Base-by-base conservation (phyloP, 192 early-diverging fungal genomes). In the Allomyces macrogynus region DNA sequence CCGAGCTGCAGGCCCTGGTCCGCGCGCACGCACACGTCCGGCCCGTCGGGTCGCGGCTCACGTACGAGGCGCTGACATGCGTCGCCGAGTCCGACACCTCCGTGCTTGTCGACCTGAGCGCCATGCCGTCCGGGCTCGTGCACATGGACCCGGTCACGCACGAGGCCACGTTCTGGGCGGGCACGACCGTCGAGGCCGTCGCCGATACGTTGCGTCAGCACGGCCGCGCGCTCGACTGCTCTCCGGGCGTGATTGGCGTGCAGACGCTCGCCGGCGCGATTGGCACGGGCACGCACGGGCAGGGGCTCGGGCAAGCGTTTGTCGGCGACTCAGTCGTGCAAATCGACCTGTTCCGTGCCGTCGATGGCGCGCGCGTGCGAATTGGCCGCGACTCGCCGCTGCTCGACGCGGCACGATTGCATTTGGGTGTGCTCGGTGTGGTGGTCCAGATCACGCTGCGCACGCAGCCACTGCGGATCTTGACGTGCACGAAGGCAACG, bases 211-310 rank as follows among this genome's bases (percentile, higher is more conserved):
- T 74, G 18, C 62, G 65, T 16, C 43, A 68, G 23, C 44, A 65
- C 54, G 66, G 44, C 23, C 64, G 69, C 1, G 66, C 68, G 66
- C 23, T 74, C 25, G 69, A 65, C 8, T 67, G 67, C 61, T 66
- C 49, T 25, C 75, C 69, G 23, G 75, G 75, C 22, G 69, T 71
- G 18, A 71, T 76, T 23, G 66, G 67, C 20, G 67, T 69, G 14
- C 75, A 76, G 61, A 71, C 75, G 5, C 60, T 76, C 14, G 75
- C 68, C 0, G 75, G 75, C n/a, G 65, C 72, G n/a, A 69, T 76
- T 9, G 26, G 66, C 4, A 76, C 75, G 25, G 75, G 75, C 23
- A 76, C 75, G 24, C 75, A 76, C 64, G 75, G 75, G n/a, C 69
- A 70, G 54, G 71, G 70, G 8, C n/a, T 73, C 22, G 49, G 49